phyloP scores from a whole-genome alignment of 1,284 basidiomycete genomes.

The Polyporus tsugae region DNA sequence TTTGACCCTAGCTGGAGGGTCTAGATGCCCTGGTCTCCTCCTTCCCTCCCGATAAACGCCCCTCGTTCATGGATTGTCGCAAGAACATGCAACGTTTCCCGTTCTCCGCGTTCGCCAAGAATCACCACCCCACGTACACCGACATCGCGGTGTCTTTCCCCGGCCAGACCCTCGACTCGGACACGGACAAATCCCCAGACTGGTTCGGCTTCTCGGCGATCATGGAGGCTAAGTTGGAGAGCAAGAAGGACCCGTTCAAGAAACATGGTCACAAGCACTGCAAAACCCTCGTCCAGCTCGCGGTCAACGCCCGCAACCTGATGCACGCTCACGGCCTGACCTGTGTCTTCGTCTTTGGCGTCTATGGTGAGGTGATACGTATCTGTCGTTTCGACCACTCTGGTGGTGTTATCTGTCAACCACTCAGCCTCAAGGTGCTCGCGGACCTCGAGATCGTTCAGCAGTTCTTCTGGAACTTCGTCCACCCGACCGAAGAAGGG shows the following conservation, averaged over 20 bases:
- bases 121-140: constrained; percentile 18
- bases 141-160: constrained; percentile 23
- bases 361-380: constrained; percentile 15
- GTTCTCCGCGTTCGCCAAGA: neutral
- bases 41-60: constrained; percentile 8
- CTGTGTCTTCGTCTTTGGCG: constrained; percentile 14
- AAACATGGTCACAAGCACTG: neutral
- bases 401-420: neutral
- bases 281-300: constrained; percentile 4
- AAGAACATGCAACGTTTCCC: neutral
- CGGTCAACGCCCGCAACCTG: constrained; percentile 25
- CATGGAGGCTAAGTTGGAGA: constrained; percentile 20
- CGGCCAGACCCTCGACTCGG: neutral
- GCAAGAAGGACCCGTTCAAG: constrained; percentile 16
- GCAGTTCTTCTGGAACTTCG: constrained; percentile 16
- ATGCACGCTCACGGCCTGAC: constrained; percentile 28
- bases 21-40: constrained; percentile 6
- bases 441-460: neutral
- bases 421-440: neutral
- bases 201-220: constrained; percentile 15
- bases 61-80: neutral
- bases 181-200: neutral
- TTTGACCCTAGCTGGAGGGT: neutral
- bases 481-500: neutral
- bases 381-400: constrained; percentile 19